Base-by-base conservation (phyloP, 1,139 yeast species). In the Meyerozyma sp. region DNA sequence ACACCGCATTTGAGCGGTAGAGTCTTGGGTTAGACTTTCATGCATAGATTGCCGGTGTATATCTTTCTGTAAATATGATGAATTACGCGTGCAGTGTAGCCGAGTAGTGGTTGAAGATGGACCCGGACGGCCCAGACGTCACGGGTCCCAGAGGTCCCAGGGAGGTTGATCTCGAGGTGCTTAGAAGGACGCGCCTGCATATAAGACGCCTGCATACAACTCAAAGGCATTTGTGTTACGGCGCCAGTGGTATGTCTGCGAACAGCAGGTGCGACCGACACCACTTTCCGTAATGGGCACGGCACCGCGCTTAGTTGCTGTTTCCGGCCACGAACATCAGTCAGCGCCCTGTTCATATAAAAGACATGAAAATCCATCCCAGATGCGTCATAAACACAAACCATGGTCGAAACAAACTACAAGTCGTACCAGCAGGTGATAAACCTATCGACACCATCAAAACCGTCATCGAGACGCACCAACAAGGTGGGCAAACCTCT, bases 1-100 rank as follows among this genome's bases (percentile, higher is more conserved):
- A 66, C 83, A 79, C 68, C 82, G 75, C 58, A 77, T 88, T 44
- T 87, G 70, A 59, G 30, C 28, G 32, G 7, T 32, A 4, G 6
- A 7, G 26, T 18, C 4, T 39, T 13, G 70, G 43, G 7, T 4
- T 13, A n/a, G 14, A 28, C 32, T n/a, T n/a, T 8, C 32, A 28
- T 28, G 32, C 14, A 28, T 28, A 28, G 14, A 28, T n/a, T 4
- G 11, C n/a, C 32, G 6, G 32, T 11, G 34, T 14, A 8, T 30
- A 14, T 30, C 34, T 30, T 30, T 21, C 23, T 30, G 34, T 30
- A 30, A 30, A 30, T 30, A 30, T 30, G 20, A 30, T 14, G 34
- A 30, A 30, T 30, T n/a, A 30, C 20, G 34, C 34, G 14, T 27
- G 29, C 29, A 10, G 29, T 27, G 29, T 27, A 27, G 29, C n/a